These are phyloP conservation scores for Pythium pyrilobum DNA, from an alignment of 352 stramenopile species.

Conservation along the genomic window DNA sequence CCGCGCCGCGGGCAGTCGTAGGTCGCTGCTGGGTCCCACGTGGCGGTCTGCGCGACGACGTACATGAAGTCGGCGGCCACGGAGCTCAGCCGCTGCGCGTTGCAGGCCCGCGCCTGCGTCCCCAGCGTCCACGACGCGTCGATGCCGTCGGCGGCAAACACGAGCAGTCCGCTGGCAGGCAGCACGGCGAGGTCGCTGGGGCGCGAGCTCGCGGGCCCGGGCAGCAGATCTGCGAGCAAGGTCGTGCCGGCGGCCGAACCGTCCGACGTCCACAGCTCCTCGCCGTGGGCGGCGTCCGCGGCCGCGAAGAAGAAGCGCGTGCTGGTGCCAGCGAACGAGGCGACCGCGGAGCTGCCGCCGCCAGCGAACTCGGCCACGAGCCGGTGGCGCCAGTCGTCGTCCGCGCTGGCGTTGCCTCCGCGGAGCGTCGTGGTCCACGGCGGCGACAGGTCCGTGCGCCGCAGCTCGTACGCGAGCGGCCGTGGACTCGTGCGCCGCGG, in stretches of 20 bases:
- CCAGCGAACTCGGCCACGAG: conserved; percentile 16
- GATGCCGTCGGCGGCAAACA: conserved; percentile 69
- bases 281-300: conserved; percentile 29
- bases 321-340: background rate
- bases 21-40: conserved; percentile 32
- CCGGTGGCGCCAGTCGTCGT: conserved; percentile 24
- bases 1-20: conserved; percentile 73
- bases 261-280: conserved; percentile 70
- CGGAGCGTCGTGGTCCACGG: conserved; percentile 9
- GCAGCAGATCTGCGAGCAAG: conserved; percentile 55
- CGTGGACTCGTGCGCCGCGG: background rate
- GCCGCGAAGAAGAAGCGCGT: conserved; percentile 46
- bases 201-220: conserved; percentile 29
- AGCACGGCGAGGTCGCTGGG: conserved; percentile 44
- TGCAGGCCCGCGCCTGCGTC: conserved; percentile 31
- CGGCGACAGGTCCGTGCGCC: conserved; percentile 21
- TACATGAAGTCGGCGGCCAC: conserved; percentile 42
- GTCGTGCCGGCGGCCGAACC: conserved; percentile 30
- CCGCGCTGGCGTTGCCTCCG: background rate
- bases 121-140: conserved; percentile 42
- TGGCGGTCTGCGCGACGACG: conserved; percentile 38
- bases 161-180: conserved; percentile 25
- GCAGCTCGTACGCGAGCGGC: conserved; percentile 13
- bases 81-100: conserved; percentile 33
- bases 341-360: background rate